Evolutionary conservation across 371 early-diverging fungal genomes (phyloP), one percentile per base, ranked within the genome.

Genomic region (Umbelopsis sp.): DNA sequence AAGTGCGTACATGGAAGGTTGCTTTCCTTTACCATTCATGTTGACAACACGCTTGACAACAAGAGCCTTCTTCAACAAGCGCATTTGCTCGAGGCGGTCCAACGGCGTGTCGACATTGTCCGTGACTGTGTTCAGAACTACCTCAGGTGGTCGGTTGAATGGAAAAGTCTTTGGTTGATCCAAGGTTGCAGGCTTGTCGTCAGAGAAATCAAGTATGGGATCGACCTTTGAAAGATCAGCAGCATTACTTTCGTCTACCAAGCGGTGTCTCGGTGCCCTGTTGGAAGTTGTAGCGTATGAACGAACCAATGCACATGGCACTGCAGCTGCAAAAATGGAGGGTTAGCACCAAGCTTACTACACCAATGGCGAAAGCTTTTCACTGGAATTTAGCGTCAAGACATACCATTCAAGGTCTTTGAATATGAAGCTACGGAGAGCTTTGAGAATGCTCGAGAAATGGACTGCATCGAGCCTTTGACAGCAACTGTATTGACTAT

Each of bases 1-100:
- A 57, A 97, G 74, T 1, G 96, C 96, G 57, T 92, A 95, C 87
- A 94, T 91, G 46, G 87, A 85, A 3, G 88, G 91, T n/a, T 91
- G 83, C 71, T 94, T 94, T 69, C 96, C 96, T 65, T 92, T 93
- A 12, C 88, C 85, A 57, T 94, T 95, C 92, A 92, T 91, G 79
- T 92, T 93, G 65, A 91, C 91, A 2, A 91, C 91, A 64, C 94
- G 89, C 77, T 91, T 91, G 38, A 94, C 85, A 8, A 91, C 82
- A 65, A 95, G 71, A 7, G 92, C 86, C 68, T 89, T 91, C 76
- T 92, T 93, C 70, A 87, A 72, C 51, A 94, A 82, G 69, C 71
- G 66, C 22, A 65, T n/a, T 72, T 81, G 81, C 51, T 81, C 81
- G 2, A 25, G 16, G 7, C 70, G 20, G 14, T 51, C 45, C 16